These are phyloP conservation scores for Trichophyton rubrum DNA, from an alignment of 2,329 filamentous ascomycete genomes.

Conservation along the genomic window DNA sequence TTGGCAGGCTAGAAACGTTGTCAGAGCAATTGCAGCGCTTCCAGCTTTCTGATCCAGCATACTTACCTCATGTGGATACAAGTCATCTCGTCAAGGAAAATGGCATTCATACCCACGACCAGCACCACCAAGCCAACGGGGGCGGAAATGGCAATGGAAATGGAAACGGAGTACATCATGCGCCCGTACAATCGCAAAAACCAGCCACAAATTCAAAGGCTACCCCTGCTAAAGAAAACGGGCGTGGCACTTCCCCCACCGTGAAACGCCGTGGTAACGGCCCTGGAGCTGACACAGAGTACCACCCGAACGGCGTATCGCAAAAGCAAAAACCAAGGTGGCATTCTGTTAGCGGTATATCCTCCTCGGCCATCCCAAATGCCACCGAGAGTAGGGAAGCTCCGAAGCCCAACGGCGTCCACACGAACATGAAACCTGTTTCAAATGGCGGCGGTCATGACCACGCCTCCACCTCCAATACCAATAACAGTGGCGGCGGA, in stretches of 20 bases:
- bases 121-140: constrained; percentile 20
- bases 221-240: constrained; percentile 16
- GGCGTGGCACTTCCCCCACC: constrained; percentile 18
- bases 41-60: constrained; percentile 26
- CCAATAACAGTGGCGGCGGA: constrained; percentile 14
- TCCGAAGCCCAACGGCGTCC: constrained; percentile 24
- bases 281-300: constrained; percentile 23
- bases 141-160: constrained; percentile 18
- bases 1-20: constrained; percentile 23
- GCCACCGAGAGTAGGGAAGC: constrained; percentile 20
- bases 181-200: not conserved
- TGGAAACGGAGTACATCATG: constrained; percentile 16
- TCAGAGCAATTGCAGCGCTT: constrained; percentile 28
- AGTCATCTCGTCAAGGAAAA: not conserved
- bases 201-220: constrained; percentile 12
- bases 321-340: constrained; percentile 27
- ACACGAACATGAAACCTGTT: constrained; percentile 10
- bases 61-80: constrained; percentile 12
- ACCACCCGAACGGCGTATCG: constrained; percentile 19
- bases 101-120: constrained; percentile 16
- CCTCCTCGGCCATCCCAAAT: constrained; percentile 8
- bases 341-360: constrained; percentile 18
- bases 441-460: constrained; percentile 12
- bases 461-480: constrained; percentile 11
- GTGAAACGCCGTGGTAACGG: constrained; percentile 24